phyloP scores from a whole-genome alignment of 495 filamentous ascomycete species.

The Hypomontagnella monticulosa region DNA sequence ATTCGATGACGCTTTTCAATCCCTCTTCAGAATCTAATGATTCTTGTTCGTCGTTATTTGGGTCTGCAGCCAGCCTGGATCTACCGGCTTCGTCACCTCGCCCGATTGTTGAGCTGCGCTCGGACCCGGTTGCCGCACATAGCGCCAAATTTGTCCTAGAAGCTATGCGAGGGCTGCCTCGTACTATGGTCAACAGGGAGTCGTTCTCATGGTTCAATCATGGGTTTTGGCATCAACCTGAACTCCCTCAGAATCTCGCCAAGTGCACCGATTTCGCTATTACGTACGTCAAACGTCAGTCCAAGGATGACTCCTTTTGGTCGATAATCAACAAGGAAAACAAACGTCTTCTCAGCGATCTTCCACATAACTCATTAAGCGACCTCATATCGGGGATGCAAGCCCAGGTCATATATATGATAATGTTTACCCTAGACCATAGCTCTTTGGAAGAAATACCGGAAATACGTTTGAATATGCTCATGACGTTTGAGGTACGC shows the following conservation, averaged over 20 bases:
- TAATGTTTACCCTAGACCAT: constrained; percentile 28
- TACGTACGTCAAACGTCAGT: constrained; percentile 9
- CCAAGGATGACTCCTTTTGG: constrained; percentile 12
- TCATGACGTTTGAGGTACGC: constrained; percentile 36
- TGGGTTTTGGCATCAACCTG: constrained; percentile 36
- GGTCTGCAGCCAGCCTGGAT: constrained; percentile 7
- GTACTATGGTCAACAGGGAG: constrained; percentile 33
- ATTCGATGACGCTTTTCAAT: not conserved
- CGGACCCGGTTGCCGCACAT: constrained; percentile 31
- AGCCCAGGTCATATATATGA: constrained; percentile 28
- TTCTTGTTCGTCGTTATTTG: constrained; percentile 17
- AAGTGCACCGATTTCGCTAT: constrained; percentile 24
- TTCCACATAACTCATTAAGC: not conserved
- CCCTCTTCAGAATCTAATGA: not conserved
- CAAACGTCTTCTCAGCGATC: constrained; percentile 14
- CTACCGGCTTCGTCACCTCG: constrained; percentile 22
- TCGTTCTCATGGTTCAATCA: constrained; percentile 35
- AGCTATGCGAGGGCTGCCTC: constrained; percentile 28
- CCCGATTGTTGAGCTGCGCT: constrained; percentile 16
- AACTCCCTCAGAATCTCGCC: constrained; percentile 25
- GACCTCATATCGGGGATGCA: constrained; percentile 24
- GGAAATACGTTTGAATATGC: constrained; percentile 26
- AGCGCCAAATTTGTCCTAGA: constrained; percentile 36
- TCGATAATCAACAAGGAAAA: constrained; percentile 26
- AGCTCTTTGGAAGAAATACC: not conserved